Conservation (phyloP, 73 alveolate genomes). For the Blepharisma japonicum region DNA sequence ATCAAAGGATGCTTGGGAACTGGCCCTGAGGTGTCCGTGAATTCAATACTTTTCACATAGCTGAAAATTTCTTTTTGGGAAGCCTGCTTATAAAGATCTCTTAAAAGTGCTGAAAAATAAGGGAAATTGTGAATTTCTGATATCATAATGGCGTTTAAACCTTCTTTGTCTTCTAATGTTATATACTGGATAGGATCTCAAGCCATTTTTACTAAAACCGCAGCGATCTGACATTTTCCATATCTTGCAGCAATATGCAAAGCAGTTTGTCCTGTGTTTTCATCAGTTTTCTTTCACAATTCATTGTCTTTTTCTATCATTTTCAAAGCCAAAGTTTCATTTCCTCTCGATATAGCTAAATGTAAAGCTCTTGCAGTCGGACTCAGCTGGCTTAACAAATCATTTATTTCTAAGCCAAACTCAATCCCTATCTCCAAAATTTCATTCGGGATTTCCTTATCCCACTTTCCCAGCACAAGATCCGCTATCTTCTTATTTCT, state of each 20-base stretch:
- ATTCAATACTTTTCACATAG: neutral
- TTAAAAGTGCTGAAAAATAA: conserved; percentile 1
- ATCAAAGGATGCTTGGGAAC: conserved; percentile 4
- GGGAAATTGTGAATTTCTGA: neutral
- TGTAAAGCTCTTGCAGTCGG: neutral
- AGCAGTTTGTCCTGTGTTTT: neutral
- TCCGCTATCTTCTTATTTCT: neutral
- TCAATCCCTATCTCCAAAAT: conserved; percentile 3
- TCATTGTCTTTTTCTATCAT: neutral
- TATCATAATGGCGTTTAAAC: neutral
- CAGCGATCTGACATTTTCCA: neutral
- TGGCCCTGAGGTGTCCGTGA: neutral
- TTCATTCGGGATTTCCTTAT: neutral
- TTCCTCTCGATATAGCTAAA: neutral
- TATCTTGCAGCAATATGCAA: conserved; percentile 10
- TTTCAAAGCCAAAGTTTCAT: neutral
- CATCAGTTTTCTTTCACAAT: neutral
- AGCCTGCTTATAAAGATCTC: neutral
- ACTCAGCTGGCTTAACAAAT: neutral
- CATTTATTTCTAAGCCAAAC: neutral
- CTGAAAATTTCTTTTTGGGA: neutral
- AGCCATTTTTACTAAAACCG: neutral
- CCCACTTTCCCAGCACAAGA: neutral
- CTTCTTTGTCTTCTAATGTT: neutral
- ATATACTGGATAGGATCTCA: conserved; percentile 7